A percentile compares a stretch with the other conserved stretches of the same genome.
Evolutionary conservation across 2,329 filamentous ascomycete species (phyloP).

Genomic region (Fusarium ramigenum): DNA sequence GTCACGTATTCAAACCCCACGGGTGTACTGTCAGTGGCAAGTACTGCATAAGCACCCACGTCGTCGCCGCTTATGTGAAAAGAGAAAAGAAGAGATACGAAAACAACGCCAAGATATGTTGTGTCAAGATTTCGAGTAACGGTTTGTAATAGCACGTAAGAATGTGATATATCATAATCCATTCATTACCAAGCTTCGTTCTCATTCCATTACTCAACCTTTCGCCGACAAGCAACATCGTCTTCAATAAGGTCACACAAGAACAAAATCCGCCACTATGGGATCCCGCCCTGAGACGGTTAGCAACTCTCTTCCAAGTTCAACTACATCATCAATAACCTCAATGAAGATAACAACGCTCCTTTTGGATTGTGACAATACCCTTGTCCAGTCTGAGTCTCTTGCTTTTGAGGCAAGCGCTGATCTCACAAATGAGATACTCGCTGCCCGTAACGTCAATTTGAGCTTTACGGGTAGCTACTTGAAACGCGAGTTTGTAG

Average conservation of each 20-base stretch:
- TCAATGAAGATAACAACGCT: not conserved
- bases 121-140: not conserved
- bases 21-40: not conserved
- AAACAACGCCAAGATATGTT: no score
- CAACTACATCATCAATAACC: rapidly evolving
- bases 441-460: not conserved
- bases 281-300: not conserved
- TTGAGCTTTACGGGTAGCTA: not conserved
- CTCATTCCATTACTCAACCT: rapidly evolving
- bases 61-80: not conserved
- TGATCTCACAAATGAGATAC: not conserved
- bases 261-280: not conserved
- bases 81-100: not conserved
- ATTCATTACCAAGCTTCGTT: not conserved
- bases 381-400: not conserved
- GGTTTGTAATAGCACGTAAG: not conserved
- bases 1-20: not conserved
- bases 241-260: no score
- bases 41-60: no score
- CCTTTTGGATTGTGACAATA: not conserved
- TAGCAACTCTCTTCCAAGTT: rapidly evolving
- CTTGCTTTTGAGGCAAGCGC: not conserved
- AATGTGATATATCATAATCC: not conserved
- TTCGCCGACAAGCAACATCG: not conserved
- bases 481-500: not conserved